These are phyloP conservation scores for Wickerhamomyces ciferrii DNA, from an alignment of 805 yeast species.

Conservation along the genomic window DNA sequence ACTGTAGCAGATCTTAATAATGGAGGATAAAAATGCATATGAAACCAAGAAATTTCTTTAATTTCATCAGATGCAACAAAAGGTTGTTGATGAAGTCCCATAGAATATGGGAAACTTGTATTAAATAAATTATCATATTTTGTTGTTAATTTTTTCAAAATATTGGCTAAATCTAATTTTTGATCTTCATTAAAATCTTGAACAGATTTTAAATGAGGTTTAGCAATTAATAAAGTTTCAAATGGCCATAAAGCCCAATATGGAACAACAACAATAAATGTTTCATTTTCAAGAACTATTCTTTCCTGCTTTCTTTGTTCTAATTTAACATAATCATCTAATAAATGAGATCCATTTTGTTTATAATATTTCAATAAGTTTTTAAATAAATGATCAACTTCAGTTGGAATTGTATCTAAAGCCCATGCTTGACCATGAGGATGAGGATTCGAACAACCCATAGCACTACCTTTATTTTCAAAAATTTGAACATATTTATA, in stretches of 20 bases:
- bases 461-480: slow-evolving; percentile 73
- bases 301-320: slow-evolving; percentile 49
- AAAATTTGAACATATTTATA: slow-evolving; percentile 63
- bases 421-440: slow-evolving; percentile 86
- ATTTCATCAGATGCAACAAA: slow-evolving; percentile 39
- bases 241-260: slow-evolving; percentile 86
- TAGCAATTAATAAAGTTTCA: slow-evolving; percentile 61
- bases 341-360: slow-evolving; percentile 40
- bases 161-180: slow-evolving; percentile 48
- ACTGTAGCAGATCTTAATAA: slow-evolving; percentile 70
- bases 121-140: slow-evolving; percentile 68
- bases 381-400: slow-evolving; percentile 52
- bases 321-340: slow-evolving; percentile 56
- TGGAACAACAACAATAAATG: slow-evolving; percentile 66
- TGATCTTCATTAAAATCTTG: slow-evolving; percentile 41
- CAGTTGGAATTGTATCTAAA: slow-evolving; percentile 58
- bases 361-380: slow-evolving; percentile 43
- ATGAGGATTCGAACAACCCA: slow-evolving; percentile 82
- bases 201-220: slow-evolving; percentile 45
- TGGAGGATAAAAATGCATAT: slow-evolving; percentile 79
- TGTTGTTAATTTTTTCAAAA: slow-evolving; percentile 47
- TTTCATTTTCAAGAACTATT: slow-evolving; percentile 52
- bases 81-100: slow-evolving; percentile 80
- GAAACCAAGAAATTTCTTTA: slow-evolving; percentile 48
- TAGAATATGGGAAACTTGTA: slow-evolving; percentile 71